Evolutionary conservation across 108 stramenopile species (phyloP), one percentile per base, ranked within the genome.

Genomic region (Nitzschia palea): DNA sequence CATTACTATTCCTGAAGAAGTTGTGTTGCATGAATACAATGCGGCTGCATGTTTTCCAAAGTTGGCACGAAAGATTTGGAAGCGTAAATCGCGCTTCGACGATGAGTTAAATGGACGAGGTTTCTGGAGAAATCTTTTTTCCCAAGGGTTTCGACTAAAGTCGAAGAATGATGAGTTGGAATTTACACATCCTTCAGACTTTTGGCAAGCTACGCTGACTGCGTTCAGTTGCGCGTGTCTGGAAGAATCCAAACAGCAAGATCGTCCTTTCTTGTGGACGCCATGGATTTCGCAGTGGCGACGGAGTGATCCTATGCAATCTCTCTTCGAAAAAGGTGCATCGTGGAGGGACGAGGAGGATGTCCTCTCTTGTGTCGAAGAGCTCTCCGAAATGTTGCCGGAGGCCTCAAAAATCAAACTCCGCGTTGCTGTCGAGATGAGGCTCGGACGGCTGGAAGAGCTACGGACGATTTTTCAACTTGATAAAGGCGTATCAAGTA

Each of bases 131-230:
- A 40, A 37, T 42, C 18, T 12, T 18, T 27, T 18, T 32, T 8
- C 9, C 30, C 47, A 68, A 22, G n/a, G 54, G 40, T 23, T 27
- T 18, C 3, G 43, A n/a, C 40, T 3, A 12, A 35, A 45, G 31
- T 44, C 25, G 34, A 0, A 64, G 34, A 48, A 31, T 55, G 73
- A 30, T 25, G 77, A 44, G 8, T 47, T 22, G 6, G 62, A 63
- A 23, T 63, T 63, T 63, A 31, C 45, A n/a, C 44, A 63, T 4
- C 17, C 62, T 2, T 63, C 62, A 8, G 62, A 63, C 15, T 67
- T 69, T 43, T 83, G 81, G 81, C 78, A 76, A 73, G 74, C 75
- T 12, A 78, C 79, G 47, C 71, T 83, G 20, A 70, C 78, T n/a
- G 54, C 58, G 2, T 83, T 76, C 70, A 69, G 77, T 34, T 25